Evolutionary conservation across 331 rosid species (phyloP), one percentile per base, ranked within the genome.

Genomic region (Malus hybrid): DNA sequence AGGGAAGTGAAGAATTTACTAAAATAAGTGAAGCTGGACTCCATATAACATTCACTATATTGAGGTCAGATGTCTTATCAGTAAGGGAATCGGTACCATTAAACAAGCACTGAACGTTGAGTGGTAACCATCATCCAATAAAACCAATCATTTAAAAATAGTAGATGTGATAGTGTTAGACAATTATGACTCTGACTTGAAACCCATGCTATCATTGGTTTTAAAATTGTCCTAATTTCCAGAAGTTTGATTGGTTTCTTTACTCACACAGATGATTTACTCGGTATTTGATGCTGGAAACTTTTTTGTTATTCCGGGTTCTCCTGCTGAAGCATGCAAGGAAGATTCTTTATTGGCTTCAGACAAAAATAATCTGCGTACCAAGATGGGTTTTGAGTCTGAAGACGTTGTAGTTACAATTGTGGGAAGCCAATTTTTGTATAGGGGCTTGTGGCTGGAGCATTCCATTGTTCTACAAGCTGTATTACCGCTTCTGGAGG

Each of bases 361-460:
- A 18, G 84, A 82, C 57, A 85, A 79, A 73, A 87, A 85, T 83
- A 62, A 81, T 83, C 70, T 83, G 83, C 96, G 87, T 11, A 36
- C 56, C 56, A 77, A 72, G 69, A 71, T 89, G 90, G 96, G 98
- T 16, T 88, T 83, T 86, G 82, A 75, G 70, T 79, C 77, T 29
- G 93, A 90, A 71, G 96, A 92, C 44, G 67, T 88, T 66, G 77
- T 92, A 78, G 69, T 95, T 20, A 88, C 96, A 73, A 81, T 95
- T 52, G 96, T 90, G 67, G 98, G 99, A 68, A 95, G 97, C 80
- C 93, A 87, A 75, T 87, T 95, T 83, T 68, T 88, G 83, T 91
- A 90, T 86, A 87, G 90, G 84, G 91, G 96, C 77, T 81, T 91
- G 90, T 95, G 98, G 98, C 79, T 95, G 85, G 99, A 93, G 79